These are phyloP conservation scores for Coemansia sp. DNA, from an alignment of 192 early-diverging fungal species.

Conservation along the genomic window DNA sequence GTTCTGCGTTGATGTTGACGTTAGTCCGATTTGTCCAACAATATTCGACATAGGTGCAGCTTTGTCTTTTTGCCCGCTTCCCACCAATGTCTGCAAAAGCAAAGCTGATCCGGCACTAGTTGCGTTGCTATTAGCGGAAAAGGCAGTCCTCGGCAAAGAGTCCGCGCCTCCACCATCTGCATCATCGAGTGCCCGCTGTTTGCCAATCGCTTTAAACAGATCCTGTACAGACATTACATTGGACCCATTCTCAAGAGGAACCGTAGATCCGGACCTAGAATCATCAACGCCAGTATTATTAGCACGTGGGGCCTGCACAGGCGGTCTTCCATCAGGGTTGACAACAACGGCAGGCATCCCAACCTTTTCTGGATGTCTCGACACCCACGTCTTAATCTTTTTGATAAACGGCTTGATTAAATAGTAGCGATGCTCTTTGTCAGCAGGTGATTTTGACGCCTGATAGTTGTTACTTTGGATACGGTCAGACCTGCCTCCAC, in stretches of 20 bases:
- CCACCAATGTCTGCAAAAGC: constrained; percentile 57
- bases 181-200: constrained; percentile 17
- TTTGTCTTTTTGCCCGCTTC: constrained; percentile 3
- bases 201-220: constrained; percentile 32
- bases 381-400: constrained; percentile 46
- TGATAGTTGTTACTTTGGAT: constrained; percentile 14
- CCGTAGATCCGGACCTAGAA: background rate
- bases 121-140: background rate
- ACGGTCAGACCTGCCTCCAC: constrained; percentile 30
- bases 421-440: constrained; percentile 64
- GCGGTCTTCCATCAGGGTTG: constrained; percentile 22
- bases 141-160: background rate
- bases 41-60: background rate
- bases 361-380: constrained; percentile 34
- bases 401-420: constrained; percentile 73
- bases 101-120: constrained; percentile 26
- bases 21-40: background rate
- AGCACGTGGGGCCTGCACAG: background rate
- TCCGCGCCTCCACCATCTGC: background rate
- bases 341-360: constrained; percentile 25
- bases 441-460: constrained; percentile 13
- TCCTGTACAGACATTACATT: constrained; percentile 47
- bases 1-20: constrained; percentile 12
- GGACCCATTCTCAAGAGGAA: constrained; percentile 2
- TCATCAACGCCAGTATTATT: background rate